Evolutionary conservation across 2,329 filamentous ascomycete genomes (phyloP), one percentile per base, ranked within the genome.

Genomic region (Diaporthe velutina): DNA sequence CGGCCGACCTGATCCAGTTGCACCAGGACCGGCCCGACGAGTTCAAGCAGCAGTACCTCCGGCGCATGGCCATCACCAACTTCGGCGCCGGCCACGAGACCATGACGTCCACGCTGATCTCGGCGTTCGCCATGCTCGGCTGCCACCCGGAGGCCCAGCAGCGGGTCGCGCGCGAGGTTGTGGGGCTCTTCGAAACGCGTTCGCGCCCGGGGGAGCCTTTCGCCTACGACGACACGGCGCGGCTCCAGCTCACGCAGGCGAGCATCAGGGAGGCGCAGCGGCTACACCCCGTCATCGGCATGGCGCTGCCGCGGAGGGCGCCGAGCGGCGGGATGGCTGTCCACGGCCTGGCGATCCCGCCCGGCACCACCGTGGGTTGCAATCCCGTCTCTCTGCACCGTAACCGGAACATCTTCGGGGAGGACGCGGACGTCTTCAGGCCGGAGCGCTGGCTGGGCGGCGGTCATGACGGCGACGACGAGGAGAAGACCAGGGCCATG

Each of bases 51-150:
- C 80, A 78, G 0, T 89, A 90, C 70, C 83, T 90, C 13, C 85
- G 85, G 3, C 86, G 88, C 38, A 87, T 90, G 83, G 87, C 86
- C 3, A 82, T 89, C 3, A 89, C 88, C 2, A 90, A 90, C 76
- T 90, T 90, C 77, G 88, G 88, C 15, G 88, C 88, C 1, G 88
- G 88, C 0, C 88, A 90, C 74, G 88, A 90, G 77, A 90, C 88
- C 0, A 84, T 89, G 82, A 87, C 87, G 15, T 88, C 88, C 1
- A 88, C 88, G 0, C 78, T 90, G 9, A 89, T 88, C 0, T 85
- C 88, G 4, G 81, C 84, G 30, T 78, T 90, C 61, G 81, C 86
- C 61, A 85, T 88, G 83, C 82, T 90, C 33, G 87, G 83, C 1
- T 83, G 84, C 0, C 82, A 87, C 40, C 52, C 77, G 0, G 77